Conservation (phyloP, 768 basidiomycete genomes). For the Mycena floridula region DNA sequence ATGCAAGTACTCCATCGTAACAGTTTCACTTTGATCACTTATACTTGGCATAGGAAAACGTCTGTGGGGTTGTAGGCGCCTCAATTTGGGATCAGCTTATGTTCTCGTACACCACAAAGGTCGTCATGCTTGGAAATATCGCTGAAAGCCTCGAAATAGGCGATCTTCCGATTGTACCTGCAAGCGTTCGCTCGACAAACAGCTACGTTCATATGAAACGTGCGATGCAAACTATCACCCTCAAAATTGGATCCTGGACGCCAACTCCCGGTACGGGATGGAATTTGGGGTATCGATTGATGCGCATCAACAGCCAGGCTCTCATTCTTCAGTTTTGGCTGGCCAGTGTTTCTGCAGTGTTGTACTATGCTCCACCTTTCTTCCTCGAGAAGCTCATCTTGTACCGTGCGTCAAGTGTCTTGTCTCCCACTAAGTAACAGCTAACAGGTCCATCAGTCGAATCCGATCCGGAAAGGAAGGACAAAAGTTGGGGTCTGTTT, state of each 20-base stretch:
- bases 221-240: constrained; percentile 43
- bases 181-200: constrained; percentile 58
- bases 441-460: no score
- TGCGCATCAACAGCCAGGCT: constrained; percentile 43
- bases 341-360: constrained; percentile 47
- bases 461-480: constrained; percentile 39
- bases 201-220: constrained; percentile 63
- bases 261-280: constrained; percentile 60
- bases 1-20: constrained; percentile 63
- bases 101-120: constrained; percentile 87
- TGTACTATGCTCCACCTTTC: constrained; percentile 61
- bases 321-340: constrained; percentile 40
- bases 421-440: no score
- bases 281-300: constrained; percentile 54
- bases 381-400: constrained; percentile 45
- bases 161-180: constrained; percentile 79
- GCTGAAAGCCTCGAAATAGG: constrained; percentile 76
- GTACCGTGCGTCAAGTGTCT: no score
- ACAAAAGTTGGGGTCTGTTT: constrained; percentile 56
- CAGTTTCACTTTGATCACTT: constrained; percentile 5
- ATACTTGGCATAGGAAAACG: background rate
- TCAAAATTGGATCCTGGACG: constrained; percentile 51
- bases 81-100: constrained; percentile 58
- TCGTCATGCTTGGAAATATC: constrained; percentile 77
- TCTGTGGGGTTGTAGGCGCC: constrained; percentile 45